Evolutionary conservation across 169 alveolate species (phyloP).

Genomic region (Eimeria brunetti): DNA sequence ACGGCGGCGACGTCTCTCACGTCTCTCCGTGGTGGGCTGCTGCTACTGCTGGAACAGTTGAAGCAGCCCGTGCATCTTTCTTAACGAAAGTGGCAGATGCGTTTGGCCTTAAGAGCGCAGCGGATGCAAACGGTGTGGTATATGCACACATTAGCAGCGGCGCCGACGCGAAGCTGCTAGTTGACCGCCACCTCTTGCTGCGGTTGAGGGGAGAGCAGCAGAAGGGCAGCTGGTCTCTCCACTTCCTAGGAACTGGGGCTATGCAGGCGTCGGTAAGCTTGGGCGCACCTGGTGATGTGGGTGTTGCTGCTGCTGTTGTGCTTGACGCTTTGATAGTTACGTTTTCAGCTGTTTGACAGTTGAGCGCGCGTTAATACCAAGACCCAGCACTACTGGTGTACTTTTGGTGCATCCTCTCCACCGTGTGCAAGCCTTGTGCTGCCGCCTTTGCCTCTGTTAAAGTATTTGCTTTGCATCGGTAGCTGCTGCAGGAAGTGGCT

Average conservation of each 20-base stretch:
- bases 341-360: too few relatives aligned
- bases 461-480: not conserved
- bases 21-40: slow-evolving; percentile 26
- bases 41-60: not conserved
- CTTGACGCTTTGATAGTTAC: not conserved
- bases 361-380: not conserved
- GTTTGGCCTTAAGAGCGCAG: slow-evolving; percentile 11
- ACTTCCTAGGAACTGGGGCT: slow-evolving; percentile 77
- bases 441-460: not conserved
- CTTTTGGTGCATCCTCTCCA: not conserved
- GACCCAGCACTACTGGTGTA: not conserved
- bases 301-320: not conserved
- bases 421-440: not conserved
- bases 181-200: slow-evolving; percentile 72
- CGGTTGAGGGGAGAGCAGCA: slow-evolving; percentile 65
- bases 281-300: not conserved
- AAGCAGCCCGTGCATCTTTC: slow-evolving; percentile 57
- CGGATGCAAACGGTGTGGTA: slow-evolving; percentile 55
- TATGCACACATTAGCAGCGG: slow-evolving; percentile 52
- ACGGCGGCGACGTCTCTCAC: slow-evolving; percentile 6
- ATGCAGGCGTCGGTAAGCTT: slow-evolving; percentile 78
- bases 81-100: slow-evolving; percentile 63
- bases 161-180: slow-evolving; percentile 63
- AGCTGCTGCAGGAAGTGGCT: not conserved
- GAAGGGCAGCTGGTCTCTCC: slow-evolving; percentile 78